Evolutionary conservation across 1,284 basidiomycete species (phyloP).

Genomic region (Macrocystidia cucumis): DNA sequence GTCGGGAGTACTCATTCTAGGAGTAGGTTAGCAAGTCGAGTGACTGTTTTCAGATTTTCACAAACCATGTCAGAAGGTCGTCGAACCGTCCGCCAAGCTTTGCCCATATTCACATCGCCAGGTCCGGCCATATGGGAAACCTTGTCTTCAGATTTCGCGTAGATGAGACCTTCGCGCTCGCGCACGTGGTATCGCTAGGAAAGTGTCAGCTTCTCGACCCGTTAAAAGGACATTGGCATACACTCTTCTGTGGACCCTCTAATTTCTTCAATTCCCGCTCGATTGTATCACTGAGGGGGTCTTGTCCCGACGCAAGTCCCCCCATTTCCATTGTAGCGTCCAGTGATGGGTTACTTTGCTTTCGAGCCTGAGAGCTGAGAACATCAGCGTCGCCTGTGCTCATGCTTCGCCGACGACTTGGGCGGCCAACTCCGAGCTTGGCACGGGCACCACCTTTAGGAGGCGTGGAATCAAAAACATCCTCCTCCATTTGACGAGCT

Average conservation of each 20-base stretch:
- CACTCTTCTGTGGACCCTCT: conserved; percentile 36
- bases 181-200: conserved; percentile 53
- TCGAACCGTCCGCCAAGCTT: conserved; percentile 84
- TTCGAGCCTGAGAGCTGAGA: conserved; percentile 22
- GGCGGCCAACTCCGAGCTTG: conserved; percentile 34
- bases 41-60: conserved; percentile 7
- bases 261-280: conserved; percentile 59
- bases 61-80: conserved; percentile 90
- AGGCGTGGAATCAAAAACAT: conserved; percentile 28
- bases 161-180: conserved; percentile 69
- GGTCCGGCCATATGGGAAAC: conserved; percentile 62
- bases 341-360: conserved; percentile 22
- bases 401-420: conserved; percentile 57
- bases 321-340: conserved; percentile 23
- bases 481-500: conserved; percentile 45
- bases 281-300: conserved; percentile 55
- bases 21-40: background rate
- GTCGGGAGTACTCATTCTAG: conserved; percentile 88
- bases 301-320: conserved; percentile 29
- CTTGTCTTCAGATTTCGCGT: conserved; percentile 71
- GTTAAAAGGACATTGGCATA: conserved; percentile 22
- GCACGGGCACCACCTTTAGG: conserved; percentile 13
- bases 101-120: conserved; percentile 76
- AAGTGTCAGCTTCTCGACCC: conserved; percentile 7
- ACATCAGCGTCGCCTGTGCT: conserved; percentile 64